Conservation (phyloP, 139 green algal species). For the Mesostigma viride region DNA sequence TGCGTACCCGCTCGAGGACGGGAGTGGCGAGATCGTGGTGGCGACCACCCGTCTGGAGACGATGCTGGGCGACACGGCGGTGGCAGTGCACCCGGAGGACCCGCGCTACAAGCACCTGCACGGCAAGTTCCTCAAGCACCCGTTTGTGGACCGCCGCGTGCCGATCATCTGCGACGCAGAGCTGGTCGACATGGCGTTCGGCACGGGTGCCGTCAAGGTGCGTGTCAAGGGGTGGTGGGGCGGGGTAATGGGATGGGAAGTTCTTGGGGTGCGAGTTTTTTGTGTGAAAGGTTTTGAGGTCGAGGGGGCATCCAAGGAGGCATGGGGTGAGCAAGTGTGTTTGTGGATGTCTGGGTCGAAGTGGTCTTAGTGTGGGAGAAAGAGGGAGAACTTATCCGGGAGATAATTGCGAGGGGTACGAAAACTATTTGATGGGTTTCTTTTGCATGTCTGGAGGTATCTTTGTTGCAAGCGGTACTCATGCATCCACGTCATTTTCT, state of each 20-base stretch:
- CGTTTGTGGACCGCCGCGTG: conserved; percentile 71
- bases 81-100: conserved; percentile 93
- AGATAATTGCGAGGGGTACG: too few species aligned
- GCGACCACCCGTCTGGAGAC: conserved; percentile 76
- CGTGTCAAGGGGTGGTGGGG: too few species aligned
- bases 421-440: too few species aligned
- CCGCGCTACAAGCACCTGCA: conserved; percentile 66
- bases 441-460: too few species aligned
- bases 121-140: conserved; percentile 76
- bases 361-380: too few species aligned
- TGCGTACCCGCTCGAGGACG: conserved; percentile 80
- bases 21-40: conserved; percentile 44
- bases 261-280: too few species aligned
- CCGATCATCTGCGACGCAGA: conserved; percentile 90
- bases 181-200: conserved; percentile 91
- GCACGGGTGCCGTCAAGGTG: conserved; percentile 75
- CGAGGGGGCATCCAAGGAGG: too few species aligned
- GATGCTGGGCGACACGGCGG: conserved; percentile 94
- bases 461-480: too few species aligned
- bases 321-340: background rate
- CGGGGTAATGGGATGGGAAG: too few species aligned
- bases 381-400: too few species aligned
- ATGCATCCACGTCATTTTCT: too few species aligned
- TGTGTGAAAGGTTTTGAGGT: too few species aligned
- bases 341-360: background rate